These are phyloP conservation scores for Curvularia verruculosa DNA, from an alignment of 2,329 filamentous ascomycete genomes.

Conservation along the genomic window DNA sequence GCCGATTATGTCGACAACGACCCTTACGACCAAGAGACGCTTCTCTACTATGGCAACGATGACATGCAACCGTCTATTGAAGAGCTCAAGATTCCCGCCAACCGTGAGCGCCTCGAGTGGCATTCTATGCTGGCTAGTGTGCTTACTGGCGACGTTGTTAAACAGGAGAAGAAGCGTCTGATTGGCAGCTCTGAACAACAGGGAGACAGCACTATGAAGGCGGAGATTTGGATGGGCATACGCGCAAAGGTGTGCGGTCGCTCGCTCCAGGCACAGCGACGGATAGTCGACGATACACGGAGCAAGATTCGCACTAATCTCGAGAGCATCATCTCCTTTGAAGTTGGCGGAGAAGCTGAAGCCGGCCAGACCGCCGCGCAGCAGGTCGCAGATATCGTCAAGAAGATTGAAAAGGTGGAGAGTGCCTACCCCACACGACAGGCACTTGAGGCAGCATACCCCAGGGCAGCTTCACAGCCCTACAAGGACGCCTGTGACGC, in stretches of 20 bases:
- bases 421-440: conserved; percentile 81
- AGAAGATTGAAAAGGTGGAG: conserved; percentile 89
- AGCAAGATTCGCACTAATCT: conserved; percentile 73
- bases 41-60: conserved; percentile 91
- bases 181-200: conserved; percentile 81
- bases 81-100: conserved; percentile 85
- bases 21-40: conserved; percentile 86
- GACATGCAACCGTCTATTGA: conserved; percentile 87
- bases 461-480: conserved; percentile 73
- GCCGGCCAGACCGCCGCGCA: conserved; percentile 85
- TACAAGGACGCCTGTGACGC: conserved; percentile 86
- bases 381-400: conserved; percentile 88
- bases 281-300: conserved; percentile 86
- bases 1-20: conserved; percentile 83
- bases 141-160: conserved; percentile 93
- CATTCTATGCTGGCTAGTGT: conserved; percentile 97
- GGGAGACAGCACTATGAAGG: conserved; percentile 69
- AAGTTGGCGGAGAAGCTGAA: conserved; percentile 91
- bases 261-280: conserved; percentile 80
- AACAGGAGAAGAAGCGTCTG: conserved; percentile 95
- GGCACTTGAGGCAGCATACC: conserved; percentile 75
- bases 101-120: conserved; percentile 92
- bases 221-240: conserved; percentile 86
- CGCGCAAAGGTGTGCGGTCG: conserved; percentile 83
- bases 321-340: conserved; percentile 89